phyloP scores from a whole-genome alignment of 495 filamentous ascomycete species.

The Aspergillus cristatus region DNA sequence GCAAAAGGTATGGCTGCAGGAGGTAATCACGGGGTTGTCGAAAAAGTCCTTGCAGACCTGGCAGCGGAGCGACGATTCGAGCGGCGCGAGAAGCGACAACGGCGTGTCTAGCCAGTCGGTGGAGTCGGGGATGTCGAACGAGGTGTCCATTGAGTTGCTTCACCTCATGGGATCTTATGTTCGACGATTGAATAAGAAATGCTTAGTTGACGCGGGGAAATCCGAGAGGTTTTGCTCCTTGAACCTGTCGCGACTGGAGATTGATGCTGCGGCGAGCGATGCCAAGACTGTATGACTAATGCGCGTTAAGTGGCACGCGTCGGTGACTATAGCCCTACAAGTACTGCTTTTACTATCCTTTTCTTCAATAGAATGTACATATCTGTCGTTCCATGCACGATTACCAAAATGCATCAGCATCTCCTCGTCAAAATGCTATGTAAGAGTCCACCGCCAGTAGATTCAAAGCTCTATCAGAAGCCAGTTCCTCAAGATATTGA shows the following conservation, averaged over 20 bases:
- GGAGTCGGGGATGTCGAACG: constrained; percentile 68
- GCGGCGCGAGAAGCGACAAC: constrained; percentile 56
- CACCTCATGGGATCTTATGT: background rate
- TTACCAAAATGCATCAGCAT: no score
- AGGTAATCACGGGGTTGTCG: constrained; percentile 84
- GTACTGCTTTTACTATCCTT: no score
- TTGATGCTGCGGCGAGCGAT: constrained; percentile 1
- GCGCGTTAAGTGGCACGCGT: constrained; percentile 45
- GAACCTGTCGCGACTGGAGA: no score
- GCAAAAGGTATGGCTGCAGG: constrained; percentile 94
- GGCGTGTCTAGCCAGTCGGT: constrained; percentile 89
- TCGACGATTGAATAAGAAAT: background rate
- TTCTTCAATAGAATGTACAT: background rate
- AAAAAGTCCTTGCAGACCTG: constrained; percentile 98
- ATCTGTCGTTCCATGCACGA: no score
- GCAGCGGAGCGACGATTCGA: constrained; percentile 85
- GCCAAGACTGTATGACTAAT: constrained; percentile 43
- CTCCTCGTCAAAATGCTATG: constrained; percentile 3
- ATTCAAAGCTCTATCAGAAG: constrained; percentile 16
- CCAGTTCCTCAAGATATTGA: constrained; percentile 14
- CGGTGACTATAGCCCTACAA: constrained; percentile 1
- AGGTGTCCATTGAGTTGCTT: constrained; percentile 27
- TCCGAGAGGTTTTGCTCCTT: no score
- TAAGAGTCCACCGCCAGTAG: constrained; percentile 20
- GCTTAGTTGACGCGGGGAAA: no score